Evolutionary conservation across 73 alveolate genomes (phyloP).

Genomic region (Paramecium sonneborni): DNA sequence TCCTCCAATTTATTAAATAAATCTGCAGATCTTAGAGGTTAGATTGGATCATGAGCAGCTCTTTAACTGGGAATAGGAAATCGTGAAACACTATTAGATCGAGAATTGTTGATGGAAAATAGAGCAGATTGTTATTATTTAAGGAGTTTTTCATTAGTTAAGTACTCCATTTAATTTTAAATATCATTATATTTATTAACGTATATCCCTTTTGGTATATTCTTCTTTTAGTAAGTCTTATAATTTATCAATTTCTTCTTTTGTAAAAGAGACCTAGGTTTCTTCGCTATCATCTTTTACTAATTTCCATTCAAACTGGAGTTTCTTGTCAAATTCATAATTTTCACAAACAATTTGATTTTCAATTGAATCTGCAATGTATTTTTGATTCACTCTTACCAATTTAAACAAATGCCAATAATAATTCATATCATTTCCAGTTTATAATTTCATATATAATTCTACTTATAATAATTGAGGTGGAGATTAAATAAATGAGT

Average conservation of each 20-base stretch:
- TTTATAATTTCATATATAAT: background rate
- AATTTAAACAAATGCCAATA: slow-evolving; percentile 52
- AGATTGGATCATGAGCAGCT: background rate
- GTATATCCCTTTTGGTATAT: slow-evolving; percentile 16
- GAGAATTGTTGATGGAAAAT: background rate
- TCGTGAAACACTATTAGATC: background rate
- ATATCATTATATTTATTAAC: slow-evolving; percentile 31
- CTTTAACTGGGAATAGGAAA: background rate
- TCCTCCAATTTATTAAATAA: slow-evolving; percentile 15
- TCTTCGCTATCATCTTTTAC: slow-evolving; percentile 15
- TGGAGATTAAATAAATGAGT: background rate
- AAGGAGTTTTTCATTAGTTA: slow-evolving; percentile 38
- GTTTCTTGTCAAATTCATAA: background rate
- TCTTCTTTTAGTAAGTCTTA: slow-evolving; percentile 39
- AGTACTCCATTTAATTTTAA: slow-evolving; percentile 34
- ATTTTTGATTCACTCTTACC: slow-evolving; percentile 2
- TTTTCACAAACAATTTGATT: background rate
- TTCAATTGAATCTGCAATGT: slow-evolving; percentile 12
- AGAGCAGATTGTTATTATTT: background rate
- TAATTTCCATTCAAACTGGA: background rate
- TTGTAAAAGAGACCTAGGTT: background rate
- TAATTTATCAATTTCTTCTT: slow-evolving; percentile 10
- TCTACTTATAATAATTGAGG: slow-evolving; percentile 4
- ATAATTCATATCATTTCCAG: slow-evolving; percentile 54
- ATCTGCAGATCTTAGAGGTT: slow-evolving; percentile 32